Percentiles rank a stretch among this genome's conserved stretches.
Evolutionary conservation across 768 basidiomycete species (phyloP).

Genomic region (Gyrodon lividus): DNA sequence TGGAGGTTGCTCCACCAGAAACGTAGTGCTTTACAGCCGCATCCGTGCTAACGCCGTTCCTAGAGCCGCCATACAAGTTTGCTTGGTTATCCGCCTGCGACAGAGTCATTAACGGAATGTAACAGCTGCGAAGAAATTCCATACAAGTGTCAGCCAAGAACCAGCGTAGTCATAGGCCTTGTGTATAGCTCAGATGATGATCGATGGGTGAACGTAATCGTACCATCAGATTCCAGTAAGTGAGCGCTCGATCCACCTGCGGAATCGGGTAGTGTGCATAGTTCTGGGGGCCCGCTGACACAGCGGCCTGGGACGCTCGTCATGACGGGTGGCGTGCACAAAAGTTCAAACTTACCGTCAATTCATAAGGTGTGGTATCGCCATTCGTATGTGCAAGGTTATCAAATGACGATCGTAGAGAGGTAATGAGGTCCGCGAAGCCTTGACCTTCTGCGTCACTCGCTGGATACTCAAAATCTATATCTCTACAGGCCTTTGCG

Average conservation of each 20-base stretch:
- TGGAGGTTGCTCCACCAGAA: conserved; percentile 56
- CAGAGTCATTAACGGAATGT: neutral
- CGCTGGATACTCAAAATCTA: conserved; percentile 79
- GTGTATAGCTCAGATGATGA: neutral
- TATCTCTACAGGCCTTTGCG: conserved; percentile 44
- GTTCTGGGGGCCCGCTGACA: conserved; percentile 60
- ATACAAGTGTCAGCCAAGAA: conserved; percentile 64
- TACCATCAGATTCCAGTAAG: conserved; percentile 85
- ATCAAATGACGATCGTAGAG: conserved; percentile 62
- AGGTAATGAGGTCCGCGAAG: conserved; percentile 62
- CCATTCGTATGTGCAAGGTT: conserved; percentile 57
- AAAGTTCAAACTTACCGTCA: conserved; percentile 39
- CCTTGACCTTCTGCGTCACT: conserved; percentile 59
- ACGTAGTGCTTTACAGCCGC: conserved; percentile 61
- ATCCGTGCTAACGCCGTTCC: conserved; percentile 68
- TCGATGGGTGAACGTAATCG: neutral
- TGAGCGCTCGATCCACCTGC: conserved; percentile 64
- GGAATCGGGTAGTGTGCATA: conserved; percentile 56
- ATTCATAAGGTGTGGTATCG: conserved; percentile 55
- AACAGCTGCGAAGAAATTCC: conserved; percentile 28
- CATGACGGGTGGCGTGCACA: neutral
- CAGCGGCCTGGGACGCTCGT: conserved; percentile 43
- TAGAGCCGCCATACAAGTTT: conserved; percentile 64
- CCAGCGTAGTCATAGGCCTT: conserved; percentile 79
- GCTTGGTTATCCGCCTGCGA: conserved; percentile 53